Conservation (phyloP, 495 filamentous ascomycete genomes). For the Aspergillus olivimuriae region DNA sequence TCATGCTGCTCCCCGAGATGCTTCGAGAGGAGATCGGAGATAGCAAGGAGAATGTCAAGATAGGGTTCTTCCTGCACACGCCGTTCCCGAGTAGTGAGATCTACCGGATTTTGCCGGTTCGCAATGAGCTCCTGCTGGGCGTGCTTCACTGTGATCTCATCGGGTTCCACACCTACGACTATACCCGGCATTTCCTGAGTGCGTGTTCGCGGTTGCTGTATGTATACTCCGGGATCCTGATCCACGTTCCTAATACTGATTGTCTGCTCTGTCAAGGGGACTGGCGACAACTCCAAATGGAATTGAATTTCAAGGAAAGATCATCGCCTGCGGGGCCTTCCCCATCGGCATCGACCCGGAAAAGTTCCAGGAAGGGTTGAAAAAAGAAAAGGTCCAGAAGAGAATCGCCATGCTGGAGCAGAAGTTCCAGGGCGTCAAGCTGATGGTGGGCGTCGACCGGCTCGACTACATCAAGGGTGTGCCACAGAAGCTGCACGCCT, state of each 20-base stretch:
- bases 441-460: constrained; percentile 94
- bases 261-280: constrained; percentile 42
- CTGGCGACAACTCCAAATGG: constrained; percentile 80
- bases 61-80: constrained; percentile 96
- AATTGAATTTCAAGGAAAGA: constrained; percentile 76
- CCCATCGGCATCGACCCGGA: constrained; percentile 97
- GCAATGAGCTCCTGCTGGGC: constrained; percentile 78
- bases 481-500: constrained; percentile 90
- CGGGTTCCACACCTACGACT: constrained; percentile 96
- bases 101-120: constrained; percentile 88
- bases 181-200: constrained; percentile 89
- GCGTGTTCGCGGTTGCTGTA: constrained; percentile 86
- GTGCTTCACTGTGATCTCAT: constrained; percentile 88
- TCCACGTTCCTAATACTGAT: too few relatives aligned
- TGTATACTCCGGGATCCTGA: constrained; percentile 28
- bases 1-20: constrained; percentile 94
- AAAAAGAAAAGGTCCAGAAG: constrained; percentile 78
- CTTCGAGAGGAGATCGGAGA: constrained; percentile 76
- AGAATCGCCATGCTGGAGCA: constrained; percentile 78
- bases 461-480: constrained; percentile 98
- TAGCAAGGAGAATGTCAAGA: constrained; percentile 77
- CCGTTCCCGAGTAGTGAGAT: constrained; percentile 98
- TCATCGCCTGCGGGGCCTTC: constrained; percentile 84
- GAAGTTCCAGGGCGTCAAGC: constrained; percentile 91
- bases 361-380: constrained; percentile 82